Conservation (phyloP, 352 stramenopile species). For the Elongisporangium senticosum region DNA sequence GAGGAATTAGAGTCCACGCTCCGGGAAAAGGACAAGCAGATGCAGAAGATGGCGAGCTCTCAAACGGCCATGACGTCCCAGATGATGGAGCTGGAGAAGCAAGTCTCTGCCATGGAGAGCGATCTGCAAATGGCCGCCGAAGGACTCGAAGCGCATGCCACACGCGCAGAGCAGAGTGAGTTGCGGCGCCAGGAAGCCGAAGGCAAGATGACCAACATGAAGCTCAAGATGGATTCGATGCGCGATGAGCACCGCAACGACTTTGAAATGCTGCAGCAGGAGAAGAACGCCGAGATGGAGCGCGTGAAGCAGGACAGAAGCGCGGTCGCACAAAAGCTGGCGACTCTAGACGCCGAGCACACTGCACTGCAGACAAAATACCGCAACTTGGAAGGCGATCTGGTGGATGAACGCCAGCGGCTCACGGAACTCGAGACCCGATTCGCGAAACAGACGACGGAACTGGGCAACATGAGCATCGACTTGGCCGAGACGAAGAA, state of each 20-base stretch:
- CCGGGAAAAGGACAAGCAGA: conserved; percentile 60
- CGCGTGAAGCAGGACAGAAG: conserved; percentile 34
- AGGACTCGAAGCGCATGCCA: conserved; percentile 59
- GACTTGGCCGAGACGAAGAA: conserved; percentile 81
- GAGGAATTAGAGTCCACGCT: conserved; percentile 34
- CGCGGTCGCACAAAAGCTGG: conserved; percentile 13
- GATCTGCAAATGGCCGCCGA: conserved; percentile 68
- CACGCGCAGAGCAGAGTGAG: conserved; percentile 50
- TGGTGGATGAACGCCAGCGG: conserved; percentile 30
- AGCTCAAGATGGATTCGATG: conserved; percentile 41
- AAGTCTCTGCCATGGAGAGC: conserved; percentile 49
- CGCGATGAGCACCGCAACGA: conserved; percentile 55
- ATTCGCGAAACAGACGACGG: conserved; percentile 46
- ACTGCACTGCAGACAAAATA: conserved; percentile 23
- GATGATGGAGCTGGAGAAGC: conserved; percentile 54
- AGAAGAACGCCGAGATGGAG: conserved; percentile 55
- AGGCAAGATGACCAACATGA: conserved; percentile 40
- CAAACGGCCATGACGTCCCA: conserved; percentile 56
- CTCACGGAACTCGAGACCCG: conserved; percentile 37
- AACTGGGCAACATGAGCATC: conserved; percentile 62
- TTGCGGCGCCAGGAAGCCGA: conserved; percentile 42
- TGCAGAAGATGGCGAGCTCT: conserved; percentile 55
- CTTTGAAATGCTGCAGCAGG: conserved; percentile 51
- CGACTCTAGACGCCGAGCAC: conserved; percentile 21
- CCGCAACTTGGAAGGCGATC: conserved; percentile 24